These are phyloP conservation scores for Elongisporangium senticosum DNA, from an alignment of 352 stramenopile genomes.

Conservation along the genomic window DNA sequence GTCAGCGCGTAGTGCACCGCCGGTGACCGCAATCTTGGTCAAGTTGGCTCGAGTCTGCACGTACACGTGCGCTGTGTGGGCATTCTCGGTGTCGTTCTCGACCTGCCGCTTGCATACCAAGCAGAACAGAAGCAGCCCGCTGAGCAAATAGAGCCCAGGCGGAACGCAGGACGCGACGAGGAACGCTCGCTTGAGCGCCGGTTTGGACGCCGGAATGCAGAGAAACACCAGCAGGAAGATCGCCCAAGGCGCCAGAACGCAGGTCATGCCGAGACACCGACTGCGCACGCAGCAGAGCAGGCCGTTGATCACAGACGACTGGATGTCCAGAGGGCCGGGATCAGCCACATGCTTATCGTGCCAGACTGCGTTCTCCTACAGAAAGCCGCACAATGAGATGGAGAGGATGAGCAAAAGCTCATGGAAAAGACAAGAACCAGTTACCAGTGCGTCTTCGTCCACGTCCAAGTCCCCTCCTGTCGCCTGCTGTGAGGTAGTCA, in stretches of 20 bases:
- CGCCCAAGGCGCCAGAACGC: slow-evolving; percentile 44
- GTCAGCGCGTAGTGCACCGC: slow-evolving; percentile 2
- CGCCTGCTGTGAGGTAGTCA: slow-evolving; percentile 2
- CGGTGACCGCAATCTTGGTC: slow-evolving; percentile 54
- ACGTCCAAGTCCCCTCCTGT: slow-evolving; percentile 8
- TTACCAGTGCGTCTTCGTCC: slow-evolving; percentile 21
- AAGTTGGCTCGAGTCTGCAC: slow-evolving; percentile 27
- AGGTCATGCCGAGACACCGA: slow-evolving; percentile 45
- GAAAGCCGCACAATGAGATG: background rate
- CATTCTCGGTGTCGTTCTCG: slow-evolving; percentile 43
- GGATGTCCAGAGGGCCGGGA: slow-evolving; percentile 17
- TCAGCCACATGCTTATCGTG: slow-evolving; percentile 34
- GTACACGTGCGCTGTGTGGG: slow-evolving; percentile 52
- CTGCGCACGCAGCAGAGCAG: slow-evolving; percentile 65
- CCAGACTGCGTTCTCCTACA: slow-evolving; percentile 54
- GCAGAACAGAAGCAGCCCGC: slow-evolving; percentile 24
- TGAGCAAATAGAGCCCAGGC: slow-evolving; percentile 28
- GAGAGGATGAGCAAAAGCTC: background rate
- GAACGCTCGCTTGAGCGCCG: slow-evolving; percentile 20
- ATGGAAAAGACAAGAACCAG: background rate
- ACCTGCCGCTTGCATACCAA: slow-evolving; percentile 56
- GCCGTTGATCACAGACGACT: slow-evolving; percentile 29
- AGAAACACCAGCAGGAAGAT: slow-evolving; percentile 52
- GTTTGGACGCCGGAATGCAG: slow-evolving; percentile 21
- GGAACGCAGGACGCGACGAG: slow-evolving; percentile 44